Evolutionary conservation across 352 stramenopile genomes (phyloP), one percentile per base, ranked within the genome.

Genomic region (Pythium rhizo-oryzae): DNA sequence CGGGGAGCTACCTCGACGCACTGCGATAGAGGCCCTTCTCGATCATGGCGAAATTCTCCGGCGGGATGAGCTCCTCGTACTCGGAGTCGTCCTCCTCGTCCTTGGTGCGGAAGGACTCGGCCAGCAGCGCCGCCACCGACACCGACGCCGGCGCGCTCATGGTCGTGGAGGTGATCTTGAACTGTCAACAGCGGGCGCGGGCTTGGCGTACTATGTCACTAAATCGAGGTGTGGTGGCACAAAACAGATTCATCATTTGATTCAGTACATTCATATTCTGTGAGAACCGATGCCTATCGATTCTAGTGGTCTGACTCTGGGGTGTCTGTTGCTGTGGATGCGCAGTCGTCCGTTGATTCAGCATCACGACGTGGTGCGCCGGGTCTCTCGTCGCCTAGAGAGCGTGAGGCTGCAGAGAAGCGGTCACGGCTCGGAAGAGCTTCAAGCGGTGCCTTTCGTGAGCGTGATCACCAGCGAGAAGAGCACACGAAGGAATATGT

Each of bases 1-100:
- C n/a, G 28, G 28, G 28, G 28, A 33, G 28, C 28, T 6, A 33
- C 3, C 13, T 24, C 4, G 21, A 77, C 80, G 49, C 68, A 88
- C 85, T 93, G 68, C 89, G 74, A 62, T 96, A 96, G 37, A 96
- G 81, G 15, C 89, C 89, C 50, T 87, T 87, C 76, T 93, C 84
- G 65, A 96, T 91, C 81, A 94, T 93, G 9, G 87, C 85, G 67
- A 96, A 96, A 67, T 96, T 96, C 62, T 95, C 85, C 8, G 89
- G 89, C 55, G 88, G 84, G 65, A 94, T 94, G 56, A 94, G 82
- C 76, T 92, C 86, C 60, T 92, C 84, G 52, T 91, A 92, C 57
- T 95, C 87, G 7, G 70, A 65, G 58, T 92, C 82, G 46, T 87
- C 84, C 18, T 91, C 85, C 19, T 91, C 85, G 12, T 81, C 78